phyloP scores from a whole-genome alignment of 441 rosid genomes.

The Croton laevigatus region DNA sequence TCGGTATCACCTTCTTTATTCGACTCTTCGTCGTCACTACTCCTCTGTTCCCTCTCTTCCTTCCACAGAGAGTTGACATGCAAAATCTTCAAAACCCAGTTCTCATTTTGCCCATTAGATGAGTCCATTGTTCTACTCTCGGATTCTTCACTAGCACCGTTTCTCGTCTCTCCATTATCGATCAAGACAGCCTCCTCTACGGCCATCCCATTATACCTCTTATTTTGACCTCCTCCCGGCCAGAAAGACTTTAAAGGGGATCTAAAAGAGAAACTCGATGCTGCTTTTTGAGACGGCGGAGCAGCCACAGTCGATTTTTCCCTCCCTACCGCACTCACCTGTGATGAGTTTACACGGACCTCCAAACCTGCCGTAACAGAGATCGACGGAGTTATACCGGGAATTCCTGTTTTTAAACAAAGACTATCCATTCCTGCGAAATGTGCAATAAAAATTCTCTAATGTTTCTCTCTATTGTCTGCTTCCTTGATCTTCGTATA shows the following conservation, averaged over 20 bases:
- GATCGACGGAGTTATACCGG: constrained; percentile 56
- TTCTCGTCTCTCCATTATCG: constrained; percentile 39
- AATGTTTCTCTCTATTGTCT: background rate
- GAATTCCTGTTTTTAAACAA: constrained; percentile 58
- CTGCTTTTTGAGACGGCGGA: constrained; percentile 38
- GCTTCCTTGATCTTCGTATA: background rate
- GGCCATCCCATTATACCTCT: constrained; percentile 50
- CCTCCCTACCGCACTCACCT: constrained; percentile 44
- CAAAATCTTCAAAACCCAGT: constrained; percentile 87
- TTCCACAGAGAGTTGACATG: constrained; percentile 64
- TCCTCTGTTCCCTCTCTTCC: constrained; percentile 27
- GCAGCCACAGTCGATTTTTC: constrained; percentile 35
- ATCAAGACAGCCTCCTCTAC: constrained; percentile 55
- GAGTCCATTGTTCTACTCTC: constrained; percentile 20
- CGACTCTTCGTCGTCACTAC: constrained; percentile 14
- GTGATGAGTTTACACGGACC: constrained; percentile 41
- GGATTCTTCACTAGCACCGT: constrained; percentile 23
- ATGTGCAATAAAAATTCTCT: background rate
- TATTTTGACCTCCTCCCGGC: constrained; percentile 43
- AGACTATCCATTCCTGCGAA: constrained; percentile 52
- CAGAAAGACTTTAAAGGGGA: constrained; percentile 64
- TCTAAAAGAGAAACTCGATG: constrained; percentile 62
- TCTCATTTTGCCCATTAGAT: constrained; percentile 41
- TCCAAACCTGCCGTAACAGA: constrained; percentile 43
- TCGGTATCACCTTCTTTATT: constrained; percentile 13